Conservation (phyloP, 257 asterid genomes). For the Solanum piurae region DNA sequence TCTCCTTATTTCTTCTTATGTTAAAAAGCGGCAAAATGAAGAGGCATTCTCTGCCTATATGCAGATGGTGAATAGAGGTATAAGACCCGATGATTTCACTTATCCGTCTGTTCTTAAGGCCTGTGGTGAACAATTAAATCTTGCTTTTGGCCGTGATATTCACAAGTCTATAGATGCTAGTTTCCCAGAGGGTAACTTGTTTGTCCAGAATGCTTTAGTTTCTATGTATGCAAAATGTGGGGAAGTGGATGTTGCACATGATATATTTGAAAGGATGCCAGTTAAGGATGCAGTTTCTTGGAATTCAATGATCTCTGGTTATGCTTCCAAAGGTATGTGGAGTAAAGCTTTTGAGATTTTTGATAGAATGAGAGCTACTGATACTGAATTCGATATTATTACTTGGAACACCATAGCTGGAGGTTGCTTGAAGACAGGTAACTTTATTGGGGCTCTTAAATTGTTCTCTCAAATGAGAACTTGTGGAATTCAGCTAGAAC, state of each 20-base stretch:
- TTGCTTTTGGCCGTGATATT: conserved; percentile 48
- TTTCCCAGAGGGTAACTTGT: conserved; percentile 35
- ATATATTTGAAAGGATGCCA: conserved; percentile 47
- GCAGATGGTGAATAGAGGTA: conserved; percentile 40
- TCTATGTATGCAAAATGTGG: conserved; percentile 86
- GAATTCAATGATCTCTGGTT: conserved; percentile 68
- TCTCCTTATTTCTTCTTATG: conserved; percentile 60
- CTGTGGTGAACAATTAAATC: conserved; percentile 59
- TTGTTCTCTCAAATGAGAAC: conserved; percentile 48
- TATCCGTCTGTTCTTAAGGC: conserved; percentile 86
- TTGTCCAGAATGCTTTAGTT: conserved; percentile 77
- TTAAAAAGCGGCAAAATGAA: conserved; percentile 26
- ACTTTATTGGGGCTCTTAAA: conserved; percentile 45
- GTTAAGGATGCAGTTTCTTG: conserved; percentile 70
- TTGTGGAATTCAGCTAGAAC: conserved; percentile 37
- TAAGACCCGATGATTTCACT: conserved; percentile 55
- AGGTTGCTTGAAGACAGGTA: conserved; percentile 49
- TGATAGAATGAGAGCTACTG: conserved; percentile 46
- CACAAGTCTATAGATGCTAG: conserved; percentile 43
- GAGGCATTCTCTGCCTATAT: conserved; percentile 44
- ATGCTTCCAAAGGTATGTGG: conserved; percentile 70
- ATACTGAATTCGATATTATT: conserved; percentile 25
- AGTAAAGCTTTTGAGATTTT: conserved; percentile 56
- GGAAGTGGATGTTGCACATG: conserved; percentile 48
- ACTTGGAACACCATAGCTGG: conserved; percentile 80